Base-by-base conservation (phyloP, 495 filamentous ascomycete genomes). In the Aspergillus homomorphus region DNA sequence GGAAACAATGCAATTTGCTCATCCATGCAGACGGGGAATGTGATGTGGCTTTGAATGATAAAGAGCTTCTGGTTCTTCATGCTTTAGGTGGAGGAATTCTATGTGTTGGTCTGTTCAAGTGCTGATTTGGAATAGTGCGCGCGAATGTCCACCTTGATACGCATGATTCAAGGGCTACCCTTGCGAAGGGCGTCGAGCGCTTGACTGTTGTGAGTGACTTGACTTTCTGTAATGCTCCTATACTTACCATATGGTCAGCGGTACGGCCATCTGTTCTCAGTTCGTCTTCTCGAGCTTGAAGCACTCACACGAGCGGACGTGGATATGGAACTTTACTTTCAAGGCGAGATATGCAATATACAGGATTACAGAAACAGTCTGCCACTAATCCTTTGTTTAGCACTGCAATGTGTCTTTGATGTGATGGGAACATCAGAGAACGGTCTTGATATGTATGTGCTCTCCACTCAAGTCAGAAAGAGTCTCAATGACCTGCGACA, bases 221-320 rank as follows among this genome's bases (percentile, higher is more conserved):
- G 1, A 56, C 4, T 41, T 3, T 45, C 22, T 48, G 20, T 54
- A 15, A 58, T 22, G 41, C 58, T 46, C n/a, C 42, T 41, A 20
- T 38, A 2, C 33, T 38, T 12, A 7, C 28, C 6, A 12, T 23
- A 9, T 54, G 21, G n/a, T n/a, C 49, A 80, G 75, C 82, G 88
- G 58, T 74, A 86, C 42, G 83, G 84, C 10, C 78, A 86, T 51
- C 81, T 81, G 49, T 73, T 89, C 21, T 70, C 86, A 8, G 84
- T 91, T n/a, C 73, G 81, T 2, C 68, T 92, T n/a, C 66, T 95
- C 51, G 84, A 80, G 61, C 77, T 95, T 16, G 87, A 95, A 53
- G 58, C 89, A 20, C 72, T 90, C 1, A 77, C 67, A 8, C 63
- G 58, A 22, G 66, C 70, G 45, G 52, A 58, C 50, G 33, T 73